Conservation (phyloP, 2,329 filamentous ascomycete species). For the Monosporascus sp. region DNA sequence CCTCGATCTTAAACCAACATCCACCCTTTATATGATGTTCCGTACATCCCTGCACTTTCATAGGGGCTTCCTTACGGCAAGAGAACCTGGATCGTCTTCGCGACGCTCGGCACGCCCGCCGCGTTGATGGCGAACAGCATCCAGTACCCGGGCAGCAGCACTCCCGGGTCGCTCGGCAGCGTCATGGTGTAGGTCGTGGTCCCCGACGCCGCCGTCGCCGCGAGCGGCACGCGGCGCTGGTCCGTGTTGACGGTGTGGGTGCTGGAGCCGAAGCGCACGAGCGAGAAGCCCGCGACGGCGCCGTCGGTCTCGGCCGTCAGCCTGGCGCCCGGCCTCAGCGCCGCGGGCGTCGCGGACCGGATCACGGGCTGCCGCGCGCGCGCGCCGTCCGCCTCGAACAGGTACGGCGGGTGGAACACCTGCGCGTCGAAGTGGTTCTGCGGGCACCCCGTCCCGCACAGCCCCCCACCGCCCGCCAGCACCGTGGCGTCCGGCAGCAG, state of each 20-base stretch:
- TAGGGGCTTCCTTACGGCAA: slow-evolving; percentile 3
- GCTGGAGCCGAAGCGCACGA: slow-evolving; percentile 38
- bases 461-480: slow-evolving; percentile 41
- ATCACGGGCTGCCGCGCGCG: slow-evolving; percentile 35
- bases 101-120: slow-evolving; percentile 38
- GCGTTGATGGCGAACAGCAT: slow-evolving; percentile 41
- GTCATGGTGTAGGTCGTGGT: slow-evolving; percentile 28
- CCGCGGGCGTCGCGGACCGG: slow-evolving; percentile 22
- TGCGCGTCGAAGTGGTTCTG: slow-evolving; percentile 46
- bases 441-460: slow-evolving; percentile 37
- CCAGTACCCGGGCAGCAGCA: slow-evolving; percentile 43
- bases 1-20: no score
- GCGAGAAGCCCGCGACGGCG: slow-evolving; percentile 28
- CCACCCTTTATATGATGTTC: no score
- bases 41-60: no score
- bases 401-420: slow-evolving; percentile 47
- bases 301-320: slow-evolving; percentile 27
- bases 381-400: slow-evolving; percentile 37
- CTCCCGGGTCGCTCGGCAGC: slow-evolving; percentile 37
- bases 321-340: slow-evolving; percentile 26
- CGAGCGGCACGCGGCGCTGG: slow-evolving; percentile 41
- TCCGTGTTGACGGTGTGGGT: slow-evolving; percentile 50
- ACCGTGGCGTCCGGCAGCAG: slow-evolving; percentile 41
- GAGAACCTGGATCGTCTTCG: slow-evolving; percentile 29
- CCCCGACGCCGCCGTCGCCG: slow-evolving; percentile 11